These are phyloP conservation scores for Colletotrichum siamense DNA, from an alignment of 2,329 filamentous ascomycete species.

Conservation along the genomic window DNA sequence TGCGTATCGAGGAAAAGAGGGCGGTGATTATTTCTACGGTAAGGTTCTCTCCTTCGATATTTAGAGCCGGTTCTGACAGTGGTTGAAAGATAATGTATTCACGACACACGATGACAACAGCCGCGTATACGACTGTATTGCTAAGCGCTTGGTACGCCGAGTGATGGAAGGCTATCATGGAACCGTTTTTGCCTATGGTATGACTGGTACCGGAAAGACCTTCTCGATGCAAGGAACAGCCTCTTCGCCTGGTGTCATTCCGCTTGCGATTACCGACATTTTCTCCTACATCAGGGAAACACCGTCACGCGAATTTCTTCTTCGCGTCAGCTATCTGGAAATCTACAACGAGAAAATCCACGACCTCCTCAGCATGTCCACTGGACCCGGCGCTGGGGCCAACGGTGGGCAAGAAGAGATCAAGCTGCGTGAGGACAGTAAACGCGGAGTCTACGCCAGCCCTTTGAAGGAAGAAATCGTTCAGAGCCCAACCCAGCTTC, in stretches of 20 bases:
- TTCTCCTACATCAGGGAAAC: slow-evolving; percentile 99
- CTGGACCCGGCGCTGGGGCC: slow-evolving; percentile 59
- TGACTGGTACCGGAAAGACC: slow-evolving; percentile 98
- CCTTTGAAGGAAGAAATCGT: slow-evolving; percentile 98
- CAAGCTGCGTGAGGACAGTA: slow-evolving; percentile 94
- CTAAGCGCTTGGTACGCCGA: slow-evolving; percentile 90
- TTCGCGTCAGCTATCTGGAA: slow-evolving; percentile 96
- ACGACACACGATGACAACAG: slow-evolving; percentile 92
- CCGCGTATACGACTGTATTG: slow-evolving; percentile 91
- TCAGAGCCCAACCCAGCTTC: slow-evolving; percentile 92
- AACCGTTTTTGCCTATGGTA: slow-evolving; percentile 97
- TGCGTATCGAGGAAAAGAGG: slow-evolving; percentile 85
- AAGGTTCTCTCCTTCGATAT: slow-evolving; percentile 33
- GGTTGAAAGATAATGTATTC: slow-evolving; percentile 86
- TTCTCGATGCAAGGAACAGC: slow-evolving; percentile 99
- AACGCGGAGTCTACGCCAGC: slow-evolving; percentile 94
- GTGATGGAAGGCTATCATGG: slow-evolving; percentile 99
- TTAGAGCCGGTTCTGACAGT: slow-evolving; percentile 23
- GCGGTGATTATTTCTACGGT: slow-evolving; percentile 93
- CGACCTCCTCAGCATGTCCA: slow-evolving; percentile 83
- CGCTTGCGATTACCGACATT: slow-evolving; percentile 96
- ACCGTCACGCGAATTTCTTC: slow-evolving; percentile 88
- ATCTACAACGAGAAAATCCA: slow-evolving; percentile 99
- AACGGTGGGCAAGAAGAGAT: slow-evolving; percentile 82
- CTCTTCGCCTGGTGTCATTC: slow-evolving; percentile 94